Conservation (phyloP, 805 yeast species). For the Yamadazyma laniorum region DNA sequence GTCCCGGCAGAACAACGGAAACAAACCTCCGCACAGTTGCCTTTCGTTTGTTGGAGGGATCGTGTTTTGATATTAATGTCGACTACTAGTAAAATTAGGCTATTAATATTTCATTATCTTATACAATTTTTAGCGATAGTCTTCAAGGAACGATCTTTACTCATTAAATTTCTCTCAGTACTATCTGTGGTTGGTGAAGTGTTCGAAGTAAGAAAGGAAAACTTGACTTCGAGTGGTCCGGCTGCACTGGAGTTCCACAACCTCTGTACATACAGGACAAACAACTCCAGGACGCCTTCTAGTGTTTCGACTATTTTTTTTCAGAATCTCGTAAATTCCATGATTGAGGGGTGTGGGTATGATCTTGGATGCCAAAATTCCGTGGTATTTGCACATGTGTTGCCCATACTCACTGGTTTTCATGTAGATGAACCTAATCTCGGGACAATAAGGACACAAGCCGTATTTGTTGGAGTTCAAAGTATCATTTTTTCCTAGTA, state of each 20-base stretch:
- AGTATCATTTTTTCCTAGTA: background rate
- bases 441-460: conserved; percentile 9
- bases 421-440: conserved; percentile 1
- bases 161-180: no score
- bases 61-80: no score
- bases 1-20: no score
- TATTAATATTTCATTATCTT: no score
- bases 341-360: conserved; percentile 8
- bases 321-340: conserved; percentile 3
- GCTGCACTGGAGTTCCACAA: conserved; percentile 6
- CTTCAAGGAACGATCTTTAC: no score
- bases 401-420: conserved; percentile 8
- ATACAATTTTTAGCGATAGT: no score
- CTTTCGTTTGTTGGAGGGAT: no score
- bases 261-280: conserved; percentile 7
- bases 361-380: conserved; percentile 5
- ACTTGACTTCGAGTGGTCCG: background rate
- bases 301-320: conserved; percentile 3
- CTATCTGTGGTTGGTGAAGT: conserved; percentile 5
- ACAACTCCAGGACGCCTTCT: conserved; percentile 5
- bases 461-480: conserved; percentile 2
- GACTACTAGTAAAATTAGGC: no score
- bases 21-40: no score
- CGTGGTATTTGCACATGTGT: conserved; percentile 6
- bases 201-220: conserved; percentile 6